Evolutionary conservation across 345 rosid species (phyloP).

Genomic region (Jatropha curcas): DNA sequence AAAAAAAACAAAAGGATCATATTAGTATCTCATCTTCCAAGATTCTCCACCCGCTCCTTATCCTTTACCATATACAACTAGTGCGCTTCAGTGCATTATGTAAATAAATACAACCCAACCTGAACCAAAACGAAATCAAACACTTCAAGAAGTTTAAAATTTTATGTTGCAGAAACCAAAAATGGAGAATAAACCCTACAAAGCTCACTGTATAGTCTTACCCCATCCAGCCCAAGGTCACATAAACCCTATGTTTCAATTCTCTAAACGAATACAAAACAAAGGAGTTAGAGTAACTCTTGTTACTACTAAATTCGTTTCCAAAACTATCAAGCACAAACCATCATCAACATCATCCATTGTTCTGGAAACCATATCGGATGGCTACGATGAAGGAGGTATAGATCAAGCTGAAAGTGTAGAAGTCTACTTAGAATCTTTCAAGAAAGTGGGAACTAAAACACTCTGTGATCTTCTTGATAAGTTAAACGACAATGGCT

Average conservation of each 20-base stretch:
- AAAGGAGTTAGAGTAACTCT: conserved; percentile 29
- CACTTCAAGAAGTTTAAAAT: neutral
- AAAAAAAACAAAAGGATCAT: too few relatives aligned
- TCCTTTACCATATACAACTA: too few relatives aligned
- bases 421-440: neutral
- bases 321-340: conserved; percentile 8
- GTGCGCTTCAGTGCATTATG: too few relatives aligned
- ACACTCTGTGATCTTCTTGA: conserved; percentile 9
- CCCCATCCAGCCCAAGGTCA: conserved; percentile 37
- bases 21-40: too few relatives aligned
- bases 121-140: too few relatives aligned
- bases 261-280: conserved; percentile 30
- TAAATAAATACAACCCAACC: too few relatives aligned
- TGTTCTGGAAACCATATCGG: conserved; percentile 19
- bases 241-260: conserved; percentile 35
- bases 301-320: conserved; percentile 17
- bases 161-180: neutral
- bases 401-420: neutral
- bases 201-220: conserved; percentile 23
- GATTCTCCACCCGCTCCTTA: too few relatives aligned
- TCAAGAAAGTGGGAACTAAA: conserved; percentile 11
- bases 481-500: neutral
- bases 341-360: neutral
- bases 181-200: neutral
- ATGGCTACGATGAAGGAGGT: conserved; percentile 27